Percentiles rank a stretch among this genome's conserved stretches.
Conservation (phyloP, 345 rosid genomes). For the Firmiana major region DNA sequence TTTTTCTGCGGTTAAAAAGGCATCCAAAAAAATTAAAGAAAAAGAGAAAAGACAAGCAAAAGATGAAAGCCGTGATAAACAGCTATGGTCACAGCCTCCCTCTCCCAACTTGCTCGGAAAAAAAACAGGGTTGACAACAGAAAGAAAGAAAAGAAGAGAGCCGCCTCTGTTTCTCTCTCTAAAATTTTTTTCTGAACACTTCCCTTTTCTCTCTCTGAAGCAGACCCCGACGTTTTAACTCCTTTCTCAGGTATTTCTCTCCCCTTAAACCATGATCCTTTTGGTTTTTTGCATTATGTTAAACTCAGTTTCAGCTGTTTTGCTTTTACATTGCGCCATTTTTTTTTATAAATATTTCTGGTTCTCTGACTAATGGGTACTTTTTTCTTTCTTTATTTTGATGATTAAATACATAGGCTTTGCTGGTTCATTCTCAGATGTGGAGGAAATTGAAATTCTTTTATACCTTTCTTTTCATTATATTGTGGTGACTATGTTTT, state of each 20-base stretch:
- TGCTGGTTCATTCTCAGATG: too few relatives aligned
- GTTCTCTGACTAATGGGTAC: too few relatives aligned
- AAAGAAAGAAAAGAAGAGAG: background rate
- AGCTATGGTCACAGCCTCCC: slow-evolving; percentile 9
- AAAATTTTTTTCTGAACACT: too few relatives aligned
- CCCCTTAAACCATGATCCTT: too few relatives aligned
- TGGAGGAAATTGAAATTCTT: background rate
- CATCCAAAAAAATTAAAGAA: background rate
- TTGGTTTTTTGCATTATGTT: too few relatives aligned
- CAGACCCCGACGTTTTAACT: too few relatives aligned
- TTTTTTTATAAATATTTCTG: too few relatives aligned
- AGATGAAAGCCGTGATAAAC: background rate
- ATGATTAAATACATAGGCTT: background rate
- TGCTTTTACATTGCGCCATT: too few relatives aligned
- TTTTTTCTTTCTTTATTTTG: background rate
- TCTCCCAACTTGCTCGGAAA: slow-evolving; percentile 15
- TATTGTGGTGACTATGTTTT: background rate
- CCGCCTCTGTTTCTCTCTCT: background rate
- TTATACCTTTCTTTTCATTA: background rate
- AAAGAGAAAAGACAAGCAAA: background rate
- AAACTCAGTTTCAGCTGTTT: too few relatives aligned
- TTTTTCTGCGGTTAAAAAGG: too few relatives aligned
- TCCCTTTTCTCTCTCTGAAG: too few relatives aligned
- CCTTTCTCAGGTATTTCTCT: background rate
- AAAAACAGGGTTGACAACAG: slow-evolving; percentile 11